These are phyloP conservation scores for Endotrypanum monterogeii DNA, from an alignment of 208 protist species.

Conservation along the genomic window DNA sequence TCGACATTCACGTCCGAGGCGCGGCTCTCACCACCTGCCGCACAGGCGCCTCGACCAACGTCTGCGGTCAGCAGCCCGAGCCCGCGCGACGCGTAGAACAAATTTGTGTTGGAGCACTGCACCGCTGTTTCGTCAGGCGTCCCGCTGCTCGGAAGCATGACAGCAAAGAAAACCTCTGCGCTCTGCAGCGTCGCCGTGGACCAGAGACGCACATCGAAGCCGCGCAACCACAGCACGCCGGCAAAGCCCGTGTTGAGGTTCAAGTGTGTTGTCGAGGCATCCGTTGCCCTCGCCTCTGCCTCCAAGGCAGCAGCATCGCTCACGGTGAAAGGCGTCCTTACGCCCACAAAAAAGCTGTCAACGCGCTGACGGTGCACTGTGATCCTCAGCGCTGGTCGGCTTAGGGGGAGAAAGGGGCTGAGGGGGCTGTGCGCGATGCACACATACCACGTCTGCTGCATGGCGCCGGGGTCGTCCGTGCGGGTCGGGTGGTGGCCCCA, in stretches of 20 bases:
- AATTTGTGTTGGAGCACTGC: constrained; percentile 54
- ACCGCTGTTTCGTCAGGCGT: constrained; percentile 36
- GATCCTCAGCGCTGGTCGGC: constrained; percentile 31
- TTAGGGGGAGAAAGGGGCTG: constrained; percentile 44
- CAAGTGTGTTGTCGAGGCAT: constrained; percentile 35
- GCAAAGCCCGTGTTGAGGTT: constrained; percentile 66
- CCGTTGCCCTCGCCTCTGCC: constrained; percentile 18
- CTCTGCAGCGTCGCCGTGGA: constrained; percentile 48
- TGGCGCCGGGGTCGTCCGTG: constrained; percentile 18
- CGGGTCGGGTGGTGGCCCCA: constrained; percentile 47
- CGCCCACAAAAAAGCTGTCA: constrained; percentile 24
- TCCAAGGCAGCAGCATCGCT: constrained; percentile 30
- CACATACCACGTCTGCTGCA: constrained; percentile 49
- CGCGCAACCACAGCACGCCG: constrained; percentile 60
- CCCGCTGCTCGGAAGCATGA: constrained; percentile 35
- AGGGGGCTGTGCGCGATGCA: constrained; percentile 60
- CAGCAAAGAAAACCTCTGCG: constrained; percentile 49
- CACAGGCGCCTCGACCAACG: constrained; percentile 10
- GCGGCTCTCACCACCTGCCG: neutral
- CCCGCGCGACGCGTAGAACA: constrained; percentile 59
- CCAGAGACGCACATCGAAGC: constrained; percentile 60
- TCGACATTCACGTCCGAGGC: neutral
- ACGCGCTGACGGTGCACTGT: constrained; percentile 48
- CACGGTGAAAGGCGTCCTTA: constrained; percentile 23
- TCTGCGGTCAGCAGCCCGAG: constrained; percentile 32